These are phyloP conservation scores for Cutaneotrichosporon mucoides DNA, from an alignment of 1,284 basidiomycete genomes.

Conservation along the genomic window DNA sequence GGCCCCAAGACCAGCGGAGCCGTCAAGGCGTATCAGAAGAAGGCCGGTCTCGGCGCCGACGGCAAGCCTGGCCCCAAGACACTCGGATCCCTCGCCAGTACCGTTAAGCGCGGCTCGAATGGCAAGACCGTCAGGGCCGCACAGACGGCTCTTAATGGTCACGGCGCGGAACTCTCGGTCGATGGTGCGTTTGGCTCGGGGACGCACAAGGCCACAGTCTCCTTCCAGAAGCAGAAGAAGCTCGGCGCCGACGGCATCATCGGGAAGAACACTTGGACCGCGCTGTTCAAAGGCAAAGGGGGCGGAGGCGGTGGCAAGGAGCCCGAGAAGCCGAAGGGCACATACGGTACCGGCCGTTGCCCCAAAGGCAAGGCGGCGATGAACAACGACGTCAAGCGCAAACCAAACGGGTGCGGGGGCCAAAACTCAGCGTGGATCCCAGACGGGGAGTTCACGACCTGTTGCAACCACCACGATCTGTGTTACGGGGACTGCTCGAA, in stretches of 20 bases:
- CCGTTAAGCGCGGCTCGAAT: neutral
- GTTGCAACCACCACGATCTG: no score
- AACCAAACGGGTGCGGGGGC: no score
- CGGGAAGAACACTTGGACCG: slow-evolving; percentile 6
- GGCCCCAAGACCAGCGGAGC: slow-evolving; percentile 5
- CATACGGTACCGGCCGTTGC: neutral
- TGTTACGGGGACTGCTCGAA: no score
- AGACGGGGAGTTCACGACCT: no score
- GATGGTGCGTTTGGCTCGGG: slow-evolving; percentile 9
- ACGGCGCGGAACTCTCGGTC: neutral
- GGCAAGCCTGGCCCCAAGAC: slow-evolving; percentile 5
- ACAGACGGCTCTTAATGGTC: neutral
- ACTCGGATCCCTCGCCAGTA: slow-evolving; percentile 4
- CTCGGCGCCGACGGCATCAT: slow-evolving; percentile 6
- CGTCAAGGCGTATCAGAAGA: neutral
- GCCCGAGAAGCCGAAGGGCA: neutral
- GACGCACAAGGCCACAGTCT: neutral
- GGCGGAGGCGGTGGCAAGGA: slow-evolving; percentile 1
- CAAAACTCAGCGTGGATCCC: no score
- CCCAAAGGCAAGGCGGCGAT: neutral
- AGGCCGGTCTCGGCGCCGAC: slow-evolving; percentile 1
- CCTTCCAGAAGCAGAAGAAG: neutral
- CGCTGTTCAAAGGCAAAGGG: slow-evolving; percentile 1
- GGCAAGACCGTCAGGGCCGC: slow-evolving; percentile 4
- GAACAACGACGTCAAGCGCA: no score